Evolutionary conservation across 345 rosid species (phyloP), one percentile per base, ranked within the genome.

Genomic region (Lagerstroemia speciosa): DNA sequence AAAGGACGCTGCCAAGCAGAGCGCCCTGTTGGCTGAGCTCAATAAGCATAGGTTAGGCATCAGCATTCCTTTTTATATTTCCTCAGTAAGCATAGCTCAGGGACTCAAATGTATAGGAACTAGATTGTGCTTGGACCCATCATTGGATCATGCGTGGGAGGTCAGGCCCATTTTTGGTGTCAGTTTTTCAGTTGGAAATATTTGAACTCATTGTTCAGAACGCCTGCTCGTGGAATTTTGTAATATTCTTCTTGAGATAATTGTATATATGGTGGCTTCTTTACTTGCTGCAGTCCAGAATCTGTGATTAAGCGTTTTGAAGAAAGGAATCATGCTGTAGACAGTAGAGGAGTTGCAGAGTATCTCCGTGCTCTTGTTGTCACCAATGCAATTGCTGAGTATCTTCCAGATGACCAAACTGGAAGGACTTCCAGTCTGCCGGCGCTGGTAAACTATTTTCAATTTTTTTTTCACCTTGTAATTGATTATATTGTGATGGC

Each of bases 341-440:
- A 91, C 58, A 91, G 98, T 69, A 79, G 79, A 80, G 98, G 97
- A 58, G 98, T 94, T 62, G 93, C 80, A 1, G 99, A 94, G 66
- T 94, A 94, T 79, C 85, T 94, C 55, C 78, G 91, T 66, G 99
- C 99, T 38, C 92, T 94, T 70, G 95, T 91, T 20, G 73, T 78
- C 40, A 91, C 98, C 16, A 83, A 91, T 86, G 81, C 93, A 57
- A 85, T 94, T 77, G 71, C 86, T 11, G 99, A 91, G 22, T 94
- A 88, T 86, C 96, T 94, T 80, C 97, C 98, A 6, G 98, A 94
- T 67, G 95, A 86, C 67, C 89, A 85, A 62, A 71, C 87, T 24
- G 96, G 93, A 70, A 91, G 84, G 80, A 87, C 90, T 52, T 79
- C 96, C 60, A 83, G 85, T 79, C 96, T 91, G 76, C 99, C 99